Conservation (phyloP, 2,329 filamentous ascomycete genomes). For the Fusarium palustre region DNA sequence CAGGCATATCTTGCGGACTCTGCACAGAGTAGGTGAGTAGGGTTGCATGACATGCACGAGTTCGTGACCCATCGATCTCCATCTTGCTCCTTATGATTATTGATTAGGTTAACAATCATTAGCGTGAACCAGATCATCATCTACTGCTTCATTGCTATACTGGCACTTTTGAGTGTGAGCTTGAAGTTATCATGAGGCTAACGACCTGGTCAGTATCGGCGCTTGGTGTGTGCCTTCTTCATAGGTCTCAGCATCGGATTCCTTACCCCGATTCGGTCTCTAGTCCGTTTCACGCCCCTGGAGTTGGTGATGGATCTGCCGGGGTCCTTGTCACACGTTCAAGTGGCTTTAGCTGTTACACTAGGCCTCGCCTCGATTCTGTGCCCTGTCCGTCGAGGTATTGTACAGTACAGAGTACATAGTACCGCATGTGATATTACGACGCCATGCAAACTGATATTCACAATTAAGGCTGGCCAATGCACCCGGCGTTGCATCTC, state of each 20-base stretch:
- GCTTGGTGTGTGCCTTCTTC: constrained; percentile 39
- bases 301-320: constrained; percentile 31
- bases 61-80: constrained; percentile 18
- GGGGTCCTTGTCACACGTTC: constrained; percentile 39
- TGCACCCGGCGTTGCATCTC: constrained; percentile 19
- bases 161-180: constrained; percentile 10
- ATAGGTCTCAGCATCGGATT: constrained; percentile 34
- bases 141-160: constrained; percentile 2
- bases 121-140: constrained; percentile 8
- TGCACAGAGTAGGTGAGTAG: background rate
- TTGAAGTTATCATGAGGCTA: constrained; percentile 34
- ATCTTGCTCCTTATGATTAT: constrained; percentile 16
- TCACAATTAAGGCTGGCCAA: constrained; percentile 26
- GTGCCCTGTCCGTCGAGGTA: constrained; percentile 10
- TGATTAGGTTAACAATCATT: constrained; percentile 11
- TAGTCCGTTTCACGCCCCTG: constrained; percentile 35
- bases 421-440: constrained; percentile 2
- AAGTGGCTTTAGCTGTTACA: constrained; percentile 32
- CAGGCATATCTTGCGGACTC: constrained; percentile 21
- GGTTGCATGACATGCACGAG: constrained; percentile 24
- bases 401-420: background rate
- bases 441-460: constrained; percentile 36
- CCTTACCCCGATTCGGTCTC: constrained; percentile 40
- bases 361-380: constrained; percentile 37
- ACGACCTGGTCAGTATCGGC: constrained; percentile 35